Evolutionary conservation across 139 green algal genomes (phyloP).

Genomic region (Ulvella scutata): DNA sequence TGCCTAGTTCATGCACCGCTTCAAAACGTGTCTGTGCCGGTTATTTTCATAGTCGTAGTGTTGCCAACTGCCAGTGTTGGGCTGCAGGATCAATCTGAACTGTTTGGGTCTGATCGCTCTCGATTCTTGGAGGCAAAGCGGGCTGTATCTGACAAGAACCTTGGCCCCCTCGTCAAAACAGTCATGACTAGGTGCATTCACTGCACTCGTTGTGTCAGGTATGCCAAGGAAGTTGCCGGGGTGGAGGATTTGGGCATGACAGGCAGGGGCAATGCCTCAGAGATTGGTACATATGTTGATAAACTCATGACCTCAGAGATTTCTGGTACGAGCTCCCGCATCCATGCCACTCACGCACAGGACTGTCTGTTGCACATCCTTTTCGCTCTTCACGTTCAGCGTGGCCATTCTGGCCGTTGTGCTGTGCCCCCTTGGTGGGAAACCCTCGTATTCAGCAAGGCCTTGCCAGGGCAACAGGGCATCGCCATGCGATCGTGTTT

Average conservation of each 20-base stretch:
- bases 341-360: too few relatives aligned
- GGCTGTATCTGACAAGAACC: constrained; percentile 89
- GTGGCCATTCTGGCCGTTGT: too few relatives aligned
- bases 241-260: constrained; percentile 89
- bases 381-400: too few relatives aligned
- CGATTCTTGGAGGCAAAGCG: constrained; percentile 88
- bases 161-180: constrained; percentile 93
- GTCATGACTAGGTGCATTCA: constrained; percentile 97
- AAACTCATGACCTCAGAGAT: constrained; percentile 82
- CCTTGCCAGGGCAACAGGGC: too few relatives aligned
- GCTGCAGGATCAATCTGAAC: constrained; percentile 61
- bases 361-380: too few relatives aligned
- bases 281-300: constrained; percentile 94
- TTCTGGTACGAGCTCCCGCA: constrained; percentile 13
- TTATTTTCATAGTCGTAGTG: too few relatives aligned
- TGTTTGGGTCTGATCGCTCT: constrained; percentile 78
- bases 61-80: background rate
- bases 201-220: constrained; percentile 93
- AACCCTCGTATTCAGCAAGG: too few relatives aligned
- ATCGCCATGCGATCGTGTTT: too few relatives aligned
- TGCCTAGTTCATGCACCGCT: too few relatives aligned
- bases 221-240: constrained; percentile 84
- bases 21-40: background rate
- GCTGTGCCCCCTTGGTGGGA: too few relatives aligned
- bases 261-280: constrained; percentile 66